Conservation (phyloP, 306 rosid species). For the Fragaria ananassa region DNA sequence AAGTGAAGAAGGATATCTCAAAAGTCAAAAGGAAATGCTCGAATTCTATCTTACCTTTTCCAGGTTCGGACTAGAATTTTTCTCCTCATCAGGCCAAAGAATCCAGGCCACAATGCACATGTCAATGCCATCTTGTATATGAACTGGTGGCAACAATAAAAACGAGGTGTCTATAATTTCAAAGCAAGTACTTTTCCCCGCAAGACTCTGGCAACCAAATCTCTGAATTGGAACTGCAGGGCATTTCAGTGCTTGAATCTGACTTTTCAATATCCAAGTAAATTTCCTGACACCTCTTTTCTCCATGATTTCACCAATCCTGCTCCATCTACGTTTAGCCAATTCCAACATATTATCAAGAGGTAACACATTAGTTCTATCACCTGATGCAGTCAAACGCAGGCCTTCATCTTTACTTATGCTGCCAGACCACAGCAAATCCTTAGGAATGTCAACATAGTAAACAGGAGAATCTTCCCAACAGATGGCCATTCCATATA, state of each 20-base stretch:
- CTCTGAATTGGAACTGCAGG: conserved; percentile 73
- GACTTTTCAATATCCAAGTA: conserved; percentile 87
- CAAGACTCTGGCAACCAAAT: conserved; percentile 52
- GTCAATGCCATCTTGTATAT: conserved; percentile 63
- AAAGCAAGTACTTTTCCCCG: conserved; percentile 44
- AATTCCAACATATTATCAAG: conserved; percentile 45
- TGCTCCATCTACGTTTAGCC: conserved; percentile 65
- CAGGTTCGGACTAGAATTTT: conserved; percentile 76
- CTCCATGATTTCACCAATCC: conserved; percentile 60
- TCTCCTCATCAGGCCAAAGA: conserved; percentile 99
- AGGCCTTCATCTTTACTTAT: conserved; percentile 36
- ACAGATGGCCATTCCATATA: conserved; percentile 85
- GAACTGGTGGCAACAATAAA: conserved; percentile 53
- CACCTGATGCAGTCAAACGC: conserved; percentile 38
- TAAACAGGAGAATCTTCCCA: conserved; percentile 89
- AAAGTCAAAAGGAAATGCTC: not conserved
- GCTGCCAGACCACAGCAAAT: conserved; percentile 55
- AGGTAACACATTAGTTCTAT: conserved; percentile 38
- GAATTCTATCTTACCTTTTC: conserved; percentile 68
- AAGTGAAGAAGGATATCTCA: not conserved
- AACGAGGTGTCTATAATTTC: conserved; percentile 61
- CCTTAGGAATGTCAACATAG: conserved; percentile 80
- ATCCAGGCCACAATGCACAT: conserved; percentile 77
- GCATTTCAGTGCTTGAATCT: conserved; percentile 73
- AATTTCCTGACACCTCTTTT: conserved; percentile 60